A percentile compares a stretch with the other conserved stretches of the same genome.
phyloP scores from a whole-genome alignment of 306 rosid species.

The Cercis canadensis region DNA sequence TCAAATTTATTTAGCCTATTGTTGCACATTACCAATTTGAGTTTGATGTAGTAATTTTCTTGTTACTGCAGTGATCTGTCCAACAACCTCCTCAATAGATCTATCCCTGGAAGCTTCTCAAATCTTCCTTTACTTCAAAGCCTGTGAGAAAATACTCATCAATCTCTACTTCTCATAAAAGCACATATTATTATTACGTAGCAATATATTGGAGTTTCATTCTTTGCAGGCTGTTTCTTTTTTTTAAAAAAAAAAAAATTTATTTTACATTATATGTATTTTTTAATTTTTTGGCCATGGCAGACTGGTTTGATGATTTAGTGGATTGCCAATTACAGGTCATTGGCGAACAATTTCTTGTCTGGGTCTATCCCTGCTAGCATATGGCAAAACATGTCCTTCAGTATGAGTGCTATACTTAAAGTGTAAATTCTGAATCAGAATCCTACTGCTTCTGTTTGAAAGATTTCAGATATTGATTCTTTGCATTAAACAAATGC shows the following conservation, averaged over 20 bases:
- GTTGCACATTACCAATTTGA: slow-evolving; percentile 16
- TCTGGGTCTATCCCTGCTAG: slow-evolving; percentile 56
- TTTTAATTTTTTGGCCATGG: too few relatives aligned
- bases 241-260: too few relatives aligned
- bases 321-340: slow-evolving; percentile 54
- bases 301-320: slow-evolving; percentile 29
- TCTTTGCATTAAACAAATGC: slow-evolving; percentile 27
- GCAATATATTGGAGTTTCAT: background rate
- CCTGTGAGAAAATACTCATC: slow-evolving; percentile 60
- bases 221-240: background rate
- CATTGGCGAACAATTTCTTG: slow-evolving; percentile 56
- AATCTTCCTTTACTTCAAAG: slow-evolving; percentile 71
- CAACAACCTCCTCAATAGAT: slow-evolving; percentile 67
- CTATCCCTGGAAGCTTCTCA: slow-evolving; percentile 58
- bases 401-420: slow-evolving; percentile 48
- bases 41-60: slow-evolving; percentile 21
- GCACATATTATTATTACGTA: slow-evolving; percentile 7
- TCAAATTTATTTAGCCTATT: slow-evolving; percentile 19
- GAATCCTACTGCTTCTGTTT: slow-evolving; percentile 9
- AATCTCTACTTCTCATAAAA: slow-evolving; percentile 22
- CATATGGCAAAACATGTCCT: slow-evolving; percentile 61
- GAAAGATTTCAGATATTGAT: slow-evolving; percentile 9
- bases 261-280: too few relatives aligned
- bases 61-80: slow-evolving; percentile 65
- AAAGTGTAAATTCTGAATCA: slow-evolving; percentile 53